Evolutionary conservation across 169 alveolate species (phyloP).

Genomic region (Eimeria mitis): DNA sequence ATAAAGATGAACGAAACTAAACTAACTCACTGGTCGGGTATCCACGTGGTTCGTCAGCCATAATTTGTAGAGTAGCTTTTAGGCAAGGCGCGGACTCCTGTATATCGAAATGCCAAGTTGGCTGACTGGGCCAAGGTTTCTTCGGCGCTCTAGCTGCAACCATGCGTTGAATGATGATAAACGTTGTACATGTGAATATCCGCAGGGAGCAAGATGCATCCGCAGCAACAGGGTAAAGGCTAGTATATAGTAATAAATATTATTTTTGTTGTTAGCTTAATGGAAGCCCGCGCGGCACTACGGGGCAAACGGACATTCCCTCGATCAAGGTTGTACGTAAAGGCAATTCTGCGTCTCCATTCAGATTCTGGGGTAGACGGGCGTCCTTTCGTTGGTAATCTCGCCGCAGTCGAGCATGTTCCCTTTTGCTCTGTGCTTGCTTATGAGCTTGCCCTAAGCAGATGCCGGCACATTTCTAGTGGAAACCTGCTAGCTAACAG

Average conservation of each 20-base stretch:
- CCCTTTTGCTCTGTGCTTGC: not conserved
- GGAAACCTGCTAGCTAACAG: not conserved
- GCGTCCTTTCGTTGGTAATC: no score
- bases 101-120: not conserved
- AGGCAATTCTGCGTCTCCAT: not conserved
- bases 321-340: not conserved
- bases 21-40: not conserved
- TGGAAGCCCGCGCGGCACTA: no score
- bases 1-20: no score
- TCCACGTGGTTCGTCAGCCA: not conserved
- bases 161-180: no score
- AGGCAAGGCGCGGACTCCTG: not conserved
- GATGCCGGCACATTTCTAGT: not conserved
- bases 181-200: no score
- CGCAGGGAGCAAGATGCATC: no score
- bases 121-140: no score
- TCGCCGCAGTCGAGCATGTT: not conserved
- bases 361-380: no score
- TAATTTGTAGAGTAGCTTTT: not conserved
- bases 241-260: no score
- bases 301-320: not conserved
- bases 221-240: no score
- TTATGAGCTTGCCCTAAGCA: not conserved
- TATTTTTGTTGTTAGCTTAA: no score
- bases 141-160: no score